phyloP scores from a whole-genome alignment of 106 monocot species.

The Apostasia shenzhenica region DNA sequence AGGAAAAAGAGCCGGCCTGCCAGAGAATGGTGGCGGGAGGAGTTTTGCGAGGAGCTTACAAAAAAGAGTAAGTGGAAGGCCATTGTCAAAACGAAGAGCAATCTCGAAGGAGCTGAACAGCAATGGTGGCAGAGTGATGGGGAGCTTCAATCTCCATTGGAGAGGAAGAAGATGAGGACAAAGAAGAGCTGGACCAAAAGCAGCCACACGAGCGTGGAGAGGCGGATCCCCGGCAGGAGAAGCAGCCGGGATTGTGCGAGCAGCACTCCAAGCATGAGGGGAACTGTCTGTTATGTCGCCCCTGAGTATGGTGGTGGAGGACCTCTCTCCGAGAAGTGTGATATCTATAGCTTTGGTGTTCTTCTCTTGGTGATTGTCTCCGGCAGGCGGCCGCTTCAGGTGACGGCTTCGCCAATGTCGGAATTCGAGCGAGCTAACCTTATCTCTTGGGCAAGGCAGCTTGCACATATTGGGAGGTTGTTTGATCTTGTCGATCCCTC shows the following conservation, averaged over 20 bases:
- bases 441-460: conserved; percentile 85
- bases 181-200: conserved; percentile 38
- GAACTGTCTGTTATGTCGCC: conserved; percentile 89
- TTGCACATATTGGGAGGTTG: conserved; percentile 56
- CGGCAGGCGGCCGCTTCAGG: conserved; percentile 82
- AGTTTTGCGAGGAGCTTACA: conserved; percentile 78
- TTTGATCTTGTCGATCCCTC: conserved; percentile 70
- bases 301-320: conserved; percentile 76
- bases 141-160: conserved; percentile 2
- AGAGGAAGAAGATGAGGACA: conserved; percentile 27
- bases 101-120: conserved; percentile 13
- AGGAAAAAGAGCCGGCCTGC: conserved; percentile 44
- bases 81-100: conserved; percentile 25
- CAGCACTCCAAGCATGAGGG: conserved; percentile 97
- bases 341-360: conserved; percentile 96
- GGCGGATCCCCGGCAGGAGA: conserved; percentile 14
- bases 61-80: conserved; percentile 44
- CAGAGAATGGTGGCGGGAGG: conserved; percentile 92
- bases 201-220: conserved; percentile 26
- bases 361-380: conserved; percentile 81
- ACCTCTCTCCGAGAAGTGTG: conserved; percentile 79
- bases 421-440: conserved; percentile 94
- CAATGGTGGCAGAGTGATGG: conserved; percentile 67
- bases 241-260: conserved; percentile 61
- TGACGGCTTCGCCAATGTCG: conserved; percentile 76